Base-by-base conservation (phyloP, 2,329 filamentous ascomycete species). In the Neofusicoccum ribis region DNA sequence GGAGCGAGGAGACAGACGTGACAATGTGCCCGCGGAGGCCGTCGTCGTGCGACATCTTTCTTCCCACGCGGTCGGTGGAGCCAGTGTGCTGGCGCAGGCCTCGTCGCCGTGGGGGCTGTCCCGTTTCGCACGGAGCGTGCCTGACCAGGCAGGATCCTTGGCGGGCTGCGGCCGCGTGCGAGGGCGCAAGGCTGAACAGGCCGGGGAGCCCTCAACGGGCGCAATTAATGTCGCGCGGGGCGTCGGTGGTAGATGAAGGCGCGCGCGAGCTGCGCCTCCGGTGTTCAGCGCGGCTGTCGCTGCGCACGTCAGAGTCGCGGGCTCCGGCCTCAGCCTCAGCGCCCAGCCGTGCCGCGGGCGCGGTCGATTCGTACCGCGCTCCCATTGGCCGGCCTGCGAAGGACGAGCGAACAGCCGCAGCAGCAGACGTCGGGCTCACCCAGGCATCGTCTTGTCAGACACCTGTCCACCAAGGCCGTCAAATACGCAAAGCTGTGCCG, bases 401-500 rank as follows among this genome's bases (percentile, higher is more conserved):
- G 27, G 43, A n/a, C 34, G 31, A 34, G 56, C 43, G 43, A 60
- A 44, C 56, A 47, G 54, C 54, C 39, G 54, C 52, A 56, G 52
- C 37, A 43, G 39, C 23, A 41, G 56, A 23, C 27, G 43, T 60
- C 43, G 56, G 56, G 56, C 43, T 47, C 56, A 27, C 54, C 54
- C 27, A 59, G 39, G 54, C 52, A 11, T 47, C 54, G 56, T 60
- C 41, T 60, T 27, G 56, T 47, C 56, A 60, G 56, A 60, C 56
- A 47, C 56, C 56, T 60, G 56, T 60, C 41, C 23, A 46, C 54
- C n/a, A 60, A 23, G 27, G 15, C 27, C 39, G 6, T 17, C 27
- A 37, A 23, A 46, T 44, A 43, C 56, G 14, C 39, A 58, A 23
- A 41, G 12, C 39, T 7, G 23, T 23, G 20, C 15, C 39, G 8